These are phyloP conservation scores for Atkinsonella texensis DNA, from an alignment of 2,329 filamentous ascomycete species.

Conservation along the genomic window DNA sequence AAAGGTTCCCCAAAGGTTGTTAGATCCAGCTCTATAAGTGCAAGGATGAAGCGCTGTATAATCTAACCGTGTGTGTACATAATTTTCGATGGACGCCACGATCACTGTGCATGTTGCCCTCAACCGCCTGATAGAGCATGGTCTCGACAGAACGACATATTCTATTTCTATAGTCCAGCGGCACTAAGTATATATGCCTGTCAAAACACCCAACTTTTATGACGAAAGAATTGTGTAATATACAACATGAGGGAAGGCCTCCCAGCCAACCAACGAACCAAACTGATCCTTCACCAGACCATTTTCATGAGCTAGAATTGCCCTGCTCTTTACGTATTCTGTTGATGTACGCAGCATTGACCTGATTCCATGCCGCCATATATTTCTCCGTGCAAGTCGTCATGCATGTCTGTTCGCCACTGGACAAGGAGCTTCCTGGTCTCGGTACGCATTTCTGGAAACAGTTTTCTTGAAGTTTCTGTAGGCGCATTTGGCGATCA, in stretches of 20 bases:
- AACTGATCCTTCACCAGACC: background rate
- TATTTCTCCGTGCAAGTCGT: conserved; percentile 77
- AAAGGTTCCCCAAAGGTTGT: background rate
- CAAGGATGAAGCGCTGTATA: background rate
- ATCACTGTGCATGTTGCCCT: too few relatives aligned
- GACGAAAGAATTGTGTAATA: background rate
- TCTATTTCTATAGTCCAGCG: too few relatives aligned
- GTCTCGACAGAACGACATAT: too few relatives aligned
- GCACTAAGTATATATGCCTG: too few relatives aligned
- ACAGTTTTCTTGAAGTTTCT: conserved; percentile 76
- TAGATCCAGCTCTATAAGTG: background rate
- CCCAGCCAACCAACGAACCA: background rate
- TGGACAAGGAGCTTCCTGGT: conserved; percentile 54
- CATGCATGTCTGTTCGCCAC: conserved; percentile 58
- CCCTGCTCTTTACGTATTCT: conserved; percentile 47
- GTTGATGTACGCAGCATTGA: conserved; percentile 55
- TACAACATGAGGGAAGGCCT: background rate
- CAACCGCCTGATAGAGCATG: too few relatives aligned
- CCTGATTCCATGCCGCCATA: conserved; percentile 66
- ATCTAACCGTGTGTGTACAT: too few relatives aligned
- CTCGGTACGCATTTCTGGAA: conserved; percentile 67
- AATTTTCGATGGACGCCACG: too few relatives aligned
- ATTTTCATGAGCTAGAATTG: conserved; percentile 10
- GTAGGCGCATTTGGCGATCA: conserved; percentile 4
- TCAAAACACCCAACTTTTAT: background rate